Evolutionary conservation across 129 eudicot genomes (phyloP).

Genomic region (Oenanthe sinensis): DNA sequence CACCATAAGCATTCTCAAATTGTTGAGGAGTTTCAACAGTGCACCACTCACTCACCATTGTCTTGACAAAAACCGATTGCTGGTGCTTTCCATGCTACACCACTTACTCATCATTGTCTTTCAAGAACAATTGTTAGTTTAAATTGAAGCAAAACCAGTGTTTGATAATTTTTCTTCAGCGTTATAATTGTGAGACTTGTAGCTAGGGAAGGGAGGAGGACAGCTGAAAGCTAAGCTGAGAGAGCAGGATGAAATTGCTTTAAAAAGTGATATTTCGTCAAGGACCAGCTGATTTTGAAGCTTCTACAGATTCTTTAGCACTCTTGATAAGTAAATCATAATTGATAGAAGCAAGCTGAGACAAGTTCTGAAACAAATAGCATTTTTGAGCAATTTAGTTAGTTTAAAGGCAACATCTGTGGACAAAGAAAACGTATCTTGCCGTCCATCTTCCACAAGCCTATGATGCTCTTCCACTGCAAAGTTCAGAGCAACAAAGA

Average conservation of each 20-base stretch:
- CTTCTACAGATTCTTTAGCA: conserved; percentile 45
- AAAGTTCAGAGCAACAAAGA: not conserved
- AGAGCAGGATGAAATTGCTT: not conserved
- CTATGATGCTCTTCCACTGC: not conserved
- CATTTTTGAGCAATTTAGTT: not conserved
- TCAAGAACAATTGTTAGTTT: not conserved
- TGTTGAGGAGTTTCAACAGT: too few species aligned
- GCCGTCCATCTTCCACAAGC: not conserved
- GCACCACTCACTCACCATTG: not conserved
- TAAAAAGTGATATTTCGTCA: conserved; percentile 14
- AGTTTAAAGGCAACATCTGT: not conserved
- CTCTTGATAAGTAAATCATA: conserved; percentile 59
- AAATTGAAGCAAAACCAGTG: not conserved
- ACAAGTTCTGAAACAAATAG: conserved; percentile 60
- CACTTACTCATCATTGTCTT: not conserved
- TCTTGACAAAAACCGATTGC: not conserved
- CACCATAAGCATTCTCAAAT: not conserved
- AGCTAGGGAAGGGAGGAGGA: not conserved
- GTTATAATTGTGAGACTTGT: not conserved
- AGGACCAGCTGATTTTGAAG: conserved; percentile 31
- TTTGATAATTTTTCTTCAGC: too few species aligned
- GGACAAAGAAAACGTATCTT: not conserved
- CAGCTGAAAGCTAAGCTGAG: conserved; percentile 2
- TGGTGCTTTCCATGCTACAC: not conserved
- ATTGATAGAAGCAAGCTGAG: conserved; percentile 86